Evolutionary conservation across 2,329 filamentous ascomycete species (phyloP), one percentile per base, ranked within the genome.

Genomic region (Colletotrichum tofieldiae): DNA sequence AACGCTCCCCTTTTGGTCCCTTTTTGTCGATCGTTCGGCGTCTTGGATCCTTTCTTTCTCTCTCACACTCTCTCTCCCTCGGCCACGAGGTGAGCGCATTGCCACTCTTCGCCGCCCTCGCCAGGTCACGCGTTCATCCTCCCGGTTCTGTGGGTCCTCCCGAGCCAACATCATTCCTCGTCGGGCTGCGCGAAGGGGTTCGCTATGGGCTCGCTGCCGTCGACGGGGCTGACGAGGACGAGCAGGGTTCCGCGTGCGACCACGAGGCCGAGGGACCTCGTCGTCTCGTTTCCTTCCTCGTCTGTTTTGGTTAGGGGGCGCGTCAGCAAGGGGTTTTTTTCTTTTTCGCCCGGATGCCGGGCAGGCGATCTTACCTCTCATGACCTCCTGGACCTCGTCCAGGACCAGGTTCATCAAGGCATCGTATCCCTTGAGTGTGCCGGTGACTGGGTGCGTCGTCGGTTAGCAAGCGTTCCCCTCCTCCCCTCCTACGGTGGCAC

Each of bases 371-470:
- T 74, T 85, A 97, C 96, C 96, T 86, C 93, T 90, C 84, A 98
- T 91, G 59, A 93, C 89, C 82, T 99, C 96, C 81, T 96, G 92
- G 64, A 97, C 96, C 77, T 98, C 94, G 79, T 98, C 96, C 68
- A 99, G 87, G 35, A 99, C 96, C 74, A 99, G 88, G 82, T 99
- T 99, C 95, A 98, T 98, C 73, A 99, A 88, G 78, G 96, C 95
- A 81, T 99, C 96, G 82, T 95, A 98, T 74, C 96, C 96, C 83
- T 98, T 98, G 52, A 99, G 87, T 1, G 91, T 94, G 64, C 96
- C 96, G 62, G 91, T 92, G 68, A 98, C 96, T 98, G 79, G 29
- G 8, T 4, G 61, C 12, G 41, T 29, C 32, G 14, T 56, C 65
- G 59, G 43, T 65, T 18, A 64, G 60, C 39, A 29, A 49, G 35